Conservation (phyloP, 495 filamentous ascomycete species). For the Aspergillus steynii region DNA sequence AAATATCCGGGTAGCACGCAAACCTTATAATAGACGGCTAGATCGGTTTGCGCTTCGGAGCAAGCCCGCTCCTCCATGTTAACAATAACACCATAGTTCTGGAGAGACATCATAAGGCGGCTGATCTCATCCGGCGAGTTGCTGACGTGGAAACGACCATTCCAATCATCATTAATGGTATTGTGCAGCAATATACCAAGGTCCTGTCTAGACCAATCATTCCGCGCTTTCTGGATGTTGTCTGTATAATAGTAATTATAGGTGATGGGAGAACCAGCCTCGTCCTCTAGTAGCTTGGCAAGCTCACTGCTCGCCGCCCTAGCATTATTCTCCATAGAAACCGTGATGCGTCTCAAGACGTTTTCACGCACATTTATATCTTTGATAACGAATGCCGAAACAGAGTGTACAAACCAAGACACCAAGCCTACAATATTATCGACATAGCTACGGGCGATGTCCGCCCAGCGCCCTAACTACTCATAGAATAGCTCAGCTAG, state of each 20-base stretch:
- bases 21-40: constrained; percentile 37
- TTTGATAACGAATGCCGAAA: constrained; percentile 14
- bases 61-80: constrained; percentile 31
- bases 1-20: background rate
- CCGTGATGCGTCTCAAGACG: constrained; percentile 20
- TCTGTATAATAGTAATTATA: constrained; percentile 51
- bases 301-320: constrained; percentile 34
- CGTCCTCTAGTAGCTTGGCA: constrained; percentile 42
- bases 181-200: constrained; percentile 7
- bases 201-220: constrained; percentile 13
- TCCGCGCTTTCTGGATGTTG: constrained; percentile 37
- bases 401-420: constrained; percentile 20
- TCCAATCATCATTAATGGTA: constrained; percentile 9
- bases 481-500: constrained; percentile 39
- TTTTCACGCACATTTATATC: constrained; percentile 32
- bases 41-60: constrained; percentile 19
- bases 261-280: constrained; percentile 41
- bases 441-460: constrained; percentile 23
- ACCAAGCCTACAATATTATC: constrained; percentile 11
- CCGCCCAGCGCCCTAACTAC: constrained; percentile 34
- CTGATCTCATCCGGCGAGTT: constrained; percentile 12
- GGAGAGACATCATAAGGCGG: constrained; percentile 17
- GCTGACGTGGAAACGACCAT: constrained; percentile 8
- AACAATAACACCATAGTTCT: constrained; percentile 12
- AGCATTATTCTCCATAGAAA: constrained; percentile 19